A percentile compares a stretch with the other conserved stretches of the same genome.
Conservation (phyloP, 805 yeast genomes). For the Pichia nanzhaoensis region DNA sequence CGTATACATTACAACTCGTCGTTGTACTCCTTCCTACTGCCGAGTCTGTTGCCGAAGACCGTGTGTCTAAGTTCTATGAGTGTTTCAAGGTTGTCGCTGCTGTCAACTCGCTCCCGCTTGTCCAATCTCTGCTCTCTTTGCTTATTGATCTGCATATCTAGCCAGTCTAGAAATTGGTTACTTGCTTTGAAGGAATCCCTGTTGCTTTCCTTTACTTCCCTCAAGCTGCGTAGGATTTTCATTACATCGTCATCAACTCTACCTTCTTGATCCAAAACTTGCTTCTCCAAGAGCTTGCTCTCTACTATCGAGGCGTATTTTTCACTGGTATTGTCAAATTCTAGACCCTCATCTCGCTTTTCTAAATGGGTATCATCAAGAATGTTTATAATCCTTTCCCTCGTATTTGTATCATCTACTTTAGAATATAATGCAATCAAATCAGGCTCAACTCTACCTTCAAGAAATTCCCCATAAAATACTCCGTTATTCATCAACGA, state of each 20-base stretch:
- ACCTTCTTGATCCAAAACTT: no score
- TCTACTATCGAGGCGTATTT: conserved; percentile 31
- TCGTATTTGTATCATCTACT: conserved; percentile 21
- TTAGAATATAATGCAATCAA: conserved; percentile 23
- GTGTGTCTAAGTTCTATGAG: conserved; percentile 42
- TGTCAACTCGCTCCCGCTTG: conserved; percentile 8
- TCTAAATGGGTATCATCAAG: conserved; percentile 35
- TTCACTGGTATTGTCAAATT: conserved; percentile 20
- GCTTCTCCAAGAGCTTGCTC: no score
- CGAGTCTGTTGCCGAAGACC: conserved; percentile 75
- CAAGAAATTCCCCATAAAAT: conserved; percentile 26
- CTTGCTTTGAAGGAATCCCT: conserved; percentile 30
- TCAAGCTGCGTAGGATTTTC: conserved; percentile 34
- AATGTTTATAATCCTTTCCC: conserved; percentile 38
- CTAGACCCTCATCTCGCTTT: conserved; percentile 15
- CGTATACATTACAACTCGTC: conserved; percentile 11
- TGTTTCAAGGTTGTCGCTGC: conserved; percentile 22
- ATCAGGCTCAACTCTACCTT: conserved; percentile 17
- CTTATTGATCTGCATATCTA: conserved; percentile 21
- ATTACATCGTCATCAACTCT: conserved; percentile 34
- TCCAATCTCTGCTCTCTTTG: conserved; percentile 15
- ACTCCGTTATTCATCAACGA: conserved; percentile 34
- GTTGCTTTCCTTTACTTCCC: conserved; percentile 27
- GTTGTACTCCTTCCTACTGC: conserved; percentile 49
- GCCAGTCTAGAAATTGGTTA: conserved; percentile 55